These are phyloP conservation scores for Lablab purpureus DNA, from an alignment of 306 rosid species.

Conservation along the genomic window DNA sequence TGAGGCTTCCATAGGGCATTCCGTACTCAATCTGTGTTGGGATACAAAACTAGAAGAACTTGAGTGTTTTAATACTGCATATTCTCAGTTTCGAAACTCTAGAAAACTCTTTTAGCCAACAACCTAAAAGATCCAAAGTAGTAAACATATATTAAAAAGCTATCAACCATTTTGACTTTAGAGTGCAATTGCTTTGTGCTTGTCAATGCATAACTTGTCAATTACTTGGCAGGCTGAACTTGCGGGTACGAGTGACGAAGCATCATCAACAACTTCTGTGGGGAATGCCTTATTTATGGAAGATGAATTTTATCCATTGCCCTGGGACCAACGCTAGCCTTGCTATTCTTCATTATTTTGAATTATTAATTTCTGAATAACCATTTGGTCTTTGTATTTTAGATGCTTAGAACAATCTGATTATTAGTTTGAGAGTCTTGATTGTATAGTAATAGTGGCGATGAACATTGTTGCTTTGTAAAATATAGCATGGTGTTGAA, in stretches of 20 bases:
- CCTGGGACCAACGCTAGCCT: slow-evolving; percentile 43
- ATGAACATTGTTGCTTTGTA: slow-evolving; percentile 26
- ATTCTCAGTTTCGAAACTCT: no score
- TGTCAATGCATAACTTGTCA: slow-evolving; percentile 21
- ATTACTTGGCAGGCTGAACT: slow-evolving; percentile 77
- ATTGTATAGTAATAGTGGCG: slow-evolving; percentile 38
- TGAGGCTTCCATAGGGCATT: slow-evolving; percentile 12
- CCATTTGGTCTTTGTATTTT: slow-evolving; percentile 20
- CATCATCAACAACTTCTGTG: slow-evolving; percentile 47
- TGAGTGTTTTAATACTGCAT: no score
- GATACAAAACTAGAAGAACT: no score
- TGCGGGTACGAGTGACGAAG: slow-evolving; percentile 54
- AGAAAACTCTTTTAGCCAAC: no score
- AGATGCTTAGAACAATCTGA: slow-evolving; percentile 43
- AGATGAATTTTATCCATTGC: slow-evolving; percentile 54
- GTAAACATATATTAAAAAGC: neutral
- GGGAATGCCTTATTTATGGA: slow-evolving; percentile 53
- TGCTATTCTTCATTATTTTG: slow-evolving; percentile 27
- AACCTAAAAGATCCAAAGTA: neutral
- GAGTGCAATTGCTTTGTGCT: slow-evolving; percentile 17
- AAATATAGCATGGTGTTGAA: slow-evolving; percentile 33
- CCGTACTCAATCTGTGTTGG: neutral
- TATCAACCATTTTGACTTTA: neutral
- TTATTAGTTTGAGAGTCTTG: slow-evolving; percentile 19
- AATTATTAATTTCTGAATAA: slow-evolving; percentile 39